Evolutionary conservation across 345 rosid species (phyloP), one percentile per base, ranked within the genome.

Genomic region (Lepidium sativum): DNA sequence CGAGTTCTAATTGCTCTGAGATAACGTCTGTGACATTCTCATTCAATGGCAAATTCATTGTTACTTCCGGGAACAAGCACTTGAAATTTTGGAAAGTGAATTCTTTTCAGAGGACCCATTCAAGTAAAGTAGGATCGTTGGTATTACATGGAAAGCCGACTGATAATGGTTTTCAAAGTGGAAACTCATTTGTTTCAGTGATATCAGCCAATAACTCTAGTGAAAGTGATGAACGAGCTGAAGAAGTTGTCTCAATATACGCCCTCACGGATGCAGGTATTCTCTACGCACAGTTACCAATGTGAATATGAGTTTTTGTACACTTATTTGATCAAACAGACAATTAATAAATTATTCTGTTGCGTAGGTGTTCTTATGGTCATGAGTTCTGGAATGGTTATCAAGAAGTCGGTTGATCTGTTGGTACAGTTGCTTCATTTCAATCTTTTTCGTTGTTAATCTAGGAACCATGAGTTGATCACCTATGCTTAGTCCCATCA

Each of bases 1-100:
- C 86, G 45, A 84, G 80, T 70, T 82, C 88, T 65, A 74, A 69
- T 62, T 74, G 53, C 78, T 80, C 83, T 69, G 83, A 80, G 20
- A 78, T 83, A 57, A 75, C 80, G 2, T 82, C 87, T 65, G 91
- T 85, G 52, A 67, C 83, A 42, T 90, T 90, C 82, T 82, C 97
- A 48, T 62, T 74, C 9, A 80, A 82, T 65, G 81, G 77, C 41
- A 90, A 83, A 73, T 81, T 74, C 65, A 59, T 90, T 65, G 77
- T 87, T 59, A 86, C 96, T 50, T 88, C 92, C 58, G 90, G 97
- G 44, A 83, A 77, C 72, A 87, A 86, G 75, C 95, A 87, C 75
- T 81, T 86, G 70, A 90, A 87, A 58, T 77, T 62, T 67, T 86
- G 97, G 95, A 73, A 83, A 52, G 71, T 87, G 50, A 84, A 79